Evolutionary conservation across 78 protist genomes (phyloP), one percentile per base, ranked within the genome.

Genomic region (Dictyostelium discoideum): DNA sequence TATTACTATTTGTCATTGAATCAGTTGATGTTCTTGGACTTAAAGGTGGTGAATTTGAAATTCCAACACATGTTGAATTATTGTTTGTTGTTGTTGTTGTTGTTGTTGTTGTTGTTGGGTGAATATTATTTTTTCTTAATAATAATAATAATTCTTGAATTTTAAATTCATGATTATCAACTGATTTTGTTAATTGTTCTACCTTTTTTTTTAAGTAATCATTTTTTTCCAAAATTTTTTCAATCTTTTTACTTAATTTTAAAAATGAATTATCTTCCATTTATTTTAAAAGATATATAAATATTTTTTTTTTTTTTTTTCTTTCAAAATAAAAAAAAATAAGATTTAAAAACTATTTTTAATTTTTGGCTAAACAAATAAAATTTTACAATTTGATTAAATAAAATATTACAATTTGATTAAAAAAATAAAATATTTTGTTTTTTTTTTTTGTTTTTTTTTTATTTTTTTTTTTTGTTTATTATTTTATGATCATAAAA

Each of bases 91-190:
- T 39, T 13, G 54, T 26, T 74, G 2, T 4, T 74, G 20, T 18
- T 32, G 39, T 22, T 24, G n/a, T 76, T 60, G 24, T 20, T 20
- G 69, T 60, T 20, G 69, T 76, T 76, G 42, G 20, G 11, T 60
- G 69, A 20, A 60, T 29, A 76, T 74, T 74, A 37, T 39, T 74
- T 37, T 74, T 82, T 82, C 54, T 82, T 32, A 42, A 50, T 22
- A 82, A 18, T 50, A 82, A 50, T 16, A 82, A 29, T 29, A 82
- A 50, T 50, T 82, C 74, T 82, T 82, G 86, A 50, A 82, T 82
- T 50, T 50, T 50, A 42, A 9, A 50, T 82, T 82, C 74, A 39
- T 82, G 86, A 24, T 82, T 39, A 2, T 82, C 86, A 11, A 50
- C 40, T 13, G 26, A 20, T 29, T 82, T 82, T 29, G 37, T 29